A percentile compares a stretch with the other conserved stretches of the same genome.
Evolutionary conservation across 2,329 filamentous ascomycete genomes (phyloP).

Genomic region (Trichoderma sp.): DNA sequence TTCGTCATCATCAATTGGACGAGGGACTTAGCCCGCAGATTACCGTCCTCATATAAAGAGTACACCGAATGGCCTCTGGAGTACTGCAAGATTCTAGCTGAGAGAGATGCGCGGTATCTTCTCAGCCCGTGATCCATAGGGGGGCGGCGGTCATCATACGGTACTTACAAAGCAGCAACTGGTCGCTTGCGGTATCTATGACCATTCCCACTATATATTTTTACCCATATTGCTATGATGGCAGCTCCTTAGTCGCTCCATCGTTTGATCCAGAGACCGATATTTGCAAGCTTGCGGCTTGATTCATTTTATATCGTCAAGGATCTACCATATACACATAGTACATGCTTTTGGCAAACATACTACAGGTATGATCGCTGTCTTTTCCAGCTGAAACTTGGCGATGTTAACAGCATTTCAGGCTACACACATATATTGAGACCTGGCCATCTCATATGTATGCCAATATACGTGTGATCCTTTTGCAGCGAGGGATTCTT

Average conservation of each 20-base stretch:
- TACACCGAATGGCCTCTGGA: conserved; percentile 25
- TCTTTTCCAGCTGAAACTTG: background rate
- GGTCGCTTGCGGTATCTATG: too few species aligned
- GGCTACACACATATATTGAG: background rate
- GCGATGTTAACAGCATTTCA: background rate
- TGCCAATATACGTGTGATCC: background rate
- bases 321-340: background rate
- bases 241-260: too few species aligned
- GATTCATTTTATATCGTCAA: background rate
- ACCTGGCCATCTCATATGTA: background rate
- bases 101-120: conserved; percentile 27
- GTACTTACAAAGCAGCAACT: conserved; percentile 6
- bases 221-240: too few species aligned
- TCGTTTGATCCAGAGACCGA: too few species aligned
- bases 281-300: background rate
- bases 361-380: background rate
- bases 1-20: conserved; percentile 28
- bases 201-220: too few species aligned
- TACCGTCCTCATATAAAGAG: conserved; percentile 23
- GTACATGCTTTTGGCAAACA: background rate
- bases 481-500: background rate
- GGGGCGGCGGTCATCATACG: background rate
- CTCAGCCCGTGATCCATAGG: conserved; percentile 26
- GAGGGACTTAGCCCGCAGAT: conserved; percentile 20
- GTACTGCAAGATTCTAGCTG: conserved; percentile 26